Percentiles rank a stretch among this genome's conserved stretches.
Conservation (phyloP, 306 rosid genomes). For the Lagenaria siceraria region DNA sequence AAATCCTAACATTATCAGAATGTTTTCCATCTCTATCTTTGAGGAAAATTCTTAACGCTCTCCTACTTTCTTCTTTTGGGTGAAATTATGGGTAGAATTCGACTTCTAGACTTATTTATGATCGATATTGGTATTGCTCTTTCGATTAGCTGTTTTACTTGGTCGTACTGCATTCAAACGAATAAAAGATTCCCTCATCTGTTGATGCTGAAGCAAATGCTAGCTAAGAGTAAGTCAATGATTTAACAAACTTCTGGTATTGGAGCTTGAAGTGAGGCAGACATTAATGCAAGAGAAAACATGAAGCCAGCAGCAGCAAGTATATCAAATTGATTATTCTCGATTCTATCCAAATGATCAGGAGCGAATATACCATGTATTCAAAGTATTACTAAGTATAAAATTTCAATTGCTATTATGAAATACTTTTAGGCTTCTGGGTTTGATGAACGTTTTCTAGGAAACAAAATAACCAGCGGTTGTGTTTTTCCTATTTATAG, state of each 20-base stretch:
- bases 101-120: neutral
- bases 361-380: neutral
- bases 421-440: neutral
- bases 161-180: neutral
- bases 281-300: neutral
- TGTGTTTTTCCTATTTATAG: neutral
- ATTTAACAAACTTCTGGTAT: neutral
- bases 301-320: neutral
- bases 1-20: neutral
- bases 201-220: neutral
- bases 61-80: neutral
- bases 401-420: neutral
- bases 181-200: neutral
- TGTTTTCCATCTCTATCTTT: neutral
- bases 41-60: neutral
- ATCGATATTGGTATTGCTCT: neutral
- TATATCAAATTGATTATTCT: neutral
- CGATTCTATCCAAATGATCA: neutral
- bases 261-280: neutral
- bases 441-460: neutral
- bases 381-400: neutral
- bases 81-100: neutral
- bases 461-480: neutral
- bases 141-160: neutral
- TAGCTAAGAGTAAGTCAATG: neutral